Evolutionary conservation across 176 grass and related monocot species (phyloP).

Genomic region (Ensete glaucum): DNA sequence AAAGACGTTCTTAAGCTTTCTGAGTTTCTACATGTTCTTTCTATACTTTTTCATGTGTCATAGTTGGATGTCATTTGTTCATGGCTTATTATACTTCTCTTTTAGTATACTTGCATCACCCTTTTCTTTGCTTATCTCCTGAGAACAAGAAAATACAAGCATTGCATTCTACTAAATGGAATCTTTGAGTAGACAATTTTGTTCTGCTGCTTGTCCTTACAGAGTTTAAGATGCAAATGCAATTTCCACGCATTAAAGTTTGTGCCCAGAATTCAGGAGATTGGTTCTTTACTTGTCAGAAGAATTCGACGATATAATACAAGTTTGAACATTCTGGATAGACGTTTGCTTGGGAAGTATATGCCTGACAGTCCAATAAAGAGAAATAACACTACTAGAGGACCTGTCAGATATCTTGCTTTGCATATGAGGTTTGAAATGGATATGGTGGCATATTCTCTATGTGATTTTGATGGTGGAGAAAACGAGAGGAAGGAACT

Average conservation of each 20-base stretch:
- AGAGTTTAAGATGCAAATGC: slow-evolving; percentile 94
- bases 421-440: slow-evolving; percentile 93
- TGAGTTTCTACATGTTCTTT: too few relatives aligned
- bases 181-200: not conserved
- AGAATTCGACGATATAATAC: slow-evolving; percentile 48
- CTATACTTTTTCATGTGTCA: not conserved
- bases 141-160: not conserved
- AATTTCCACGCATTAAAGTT: slow-evolving; percentile 96
- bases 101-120: not conserved
- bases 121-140: not conserved
- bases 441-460: slow-evolving; percentile 97
- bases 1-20: too few relatives aligned
- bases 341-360: slow-evolving; percentile 58
- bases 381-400: slow-evolving; percentile 1
- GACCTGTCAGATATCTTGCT: slow-evolving; percentile 59
- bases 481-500: slow-evolving; percentile 62
- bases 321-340: slow-evolving; percentile 60
- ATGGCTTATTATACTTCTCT: not conserved
- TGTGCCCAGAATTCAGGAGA: slow-evolving; percentile 49
- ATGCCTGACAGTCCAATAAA: slow-evolving; percentile 17
- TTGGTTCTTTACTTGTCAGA: slow-evolving; percentile 64
- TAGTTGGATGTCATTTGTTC: not conserved
- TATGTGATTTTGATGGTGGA: slow-evolving; percentile 90
- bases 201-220: slow-evolving; percentile 4
- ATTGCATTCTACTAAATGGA: not conserved